Evolutionary conservation across 1,284 basidiomycete species (phyloP).

Genomic region (Boletellus deceptivus): DNA sequence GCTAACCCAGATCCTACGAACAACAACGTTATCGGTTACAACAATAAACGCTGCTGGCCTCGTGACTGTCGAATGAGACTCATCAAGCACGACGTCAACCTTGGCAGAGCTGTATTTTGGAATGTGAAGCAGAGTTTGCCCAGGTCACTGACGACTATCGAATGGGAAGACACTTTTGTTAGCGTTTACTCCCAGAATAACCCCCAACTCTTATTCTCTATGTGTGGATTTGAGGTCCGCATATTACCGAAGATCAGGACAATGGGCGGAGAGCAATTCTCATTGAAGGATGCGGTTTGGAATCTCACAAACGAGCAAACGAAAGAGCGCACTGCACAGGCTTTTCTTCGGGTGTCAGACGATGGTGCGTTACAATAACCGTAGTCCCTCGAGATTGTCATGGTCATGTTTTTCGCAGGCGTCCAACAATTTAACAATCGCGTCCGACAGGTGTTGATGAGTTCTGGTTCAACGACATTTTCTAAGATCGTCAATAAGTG

Average conservation of each 20-base stretch:
- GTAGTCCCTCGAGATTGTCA: conserved; percentile 11
- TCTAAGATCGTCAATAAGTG: conserved; percentile 99
- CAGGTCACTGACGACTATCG: conserved; percentile 95
- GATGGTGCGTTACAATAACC: conserved; percentile 53
- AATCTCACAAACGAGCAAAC: conserved; percentile 94
- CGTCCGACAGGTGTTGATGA: conserved; percentile 97
- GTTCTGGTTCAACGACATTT: conserved; percentile 97
- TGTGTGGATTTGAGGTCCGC: conserved; percentile 97
- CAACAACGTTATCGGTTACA: conserved; percentile 98
- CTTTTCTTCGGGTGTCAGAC: conserved; percentile 96
- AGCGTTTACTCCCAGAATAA: conserved; percentile 98
- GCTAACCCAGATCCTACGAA: conserved; percentile 98
- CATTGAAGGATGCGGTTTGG: conserved; percentile 96
- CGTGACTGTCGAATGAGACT: conserved; percentile 98
- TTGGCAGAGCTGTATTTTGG: conserved; percentile 98
- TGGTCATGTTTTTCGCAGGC: conserved; percentile 43
- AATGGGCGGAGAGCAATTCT: conserved; percentile 94
- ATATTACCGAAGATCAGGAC: conserved; percentile 96
- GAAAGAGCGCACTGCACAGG: conserved; percentile 96
- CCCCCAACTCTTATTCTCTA: conserved; percentile 96
- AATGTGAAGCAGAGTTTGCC: conserved; percentile 98
- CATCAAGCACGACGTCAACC: conserved; percentile 99
- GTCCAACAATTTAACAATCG: conserved; percentile 97
- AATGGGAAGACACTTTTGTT: conserved; percentile 97
- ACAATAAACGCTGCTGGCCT: conserved; percentile 99